Evolutionary conservation across 2,329 filamentous ascomycete genomes (phyloP), one percentile per base, ranked within the genome.

Genomic region (Fusarium nurragi): DNA sequence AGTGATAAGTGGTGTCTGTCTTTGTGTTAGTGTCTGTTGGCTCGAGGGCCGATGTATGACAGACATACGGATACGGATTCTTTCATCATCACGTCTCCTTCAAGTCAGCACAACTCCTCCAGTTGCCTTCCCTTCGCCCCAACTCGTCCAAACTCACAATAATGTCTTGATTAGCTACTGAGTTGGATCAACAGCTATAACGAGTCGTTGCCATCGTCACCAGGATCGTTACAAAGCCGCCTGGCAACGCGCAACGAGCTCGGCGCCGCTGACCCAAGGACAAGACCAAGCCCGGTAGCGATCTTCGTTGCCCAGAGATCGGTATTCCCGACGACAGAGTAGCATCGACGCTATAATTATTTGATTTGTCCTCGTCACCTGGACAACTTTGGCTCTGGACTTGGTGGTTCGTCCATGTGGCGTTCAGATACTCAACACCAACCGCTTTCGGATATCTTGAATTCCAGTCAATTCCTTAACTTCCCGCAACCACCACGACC

Each of bases 391-490:
- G 51, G 40, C n/a, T 50, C 50, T 65, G 50, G n/a, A 46, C 51
- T 43, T 44, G 47, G 54, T 58, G 39, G 44, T 47, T 65, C 37
- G 34, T 54, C 13, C 23, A 53, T 48, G 64, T 67, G 64, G 64
- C 64, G 64, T 44, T 56, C 34, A 61, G 61, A 67, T 59, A 39
- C 66, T 67, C 66, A 67, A 69, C 64, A 65, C 54, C 66, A 69
- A 69, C 66, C 66, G 64, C 48, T 56, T 69, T 67, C 51, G 55
- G 66, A 51, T 65, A 61, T 54, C 64, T 64, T 55, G 63, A 67
- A 69, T 67, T 69, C 63, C 66, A 69, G 59, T 60, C 53, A 34
- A 62, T 57, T 53, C 67, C 48, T 58, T 64, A 63, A 69, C 60
- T 65, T 61, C 46, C 53, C 23, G 38, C 55, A 67, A 67, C 50